Conservation (phyloP, 257 asterid species). For the Scutellaria galericulata region DNA sequence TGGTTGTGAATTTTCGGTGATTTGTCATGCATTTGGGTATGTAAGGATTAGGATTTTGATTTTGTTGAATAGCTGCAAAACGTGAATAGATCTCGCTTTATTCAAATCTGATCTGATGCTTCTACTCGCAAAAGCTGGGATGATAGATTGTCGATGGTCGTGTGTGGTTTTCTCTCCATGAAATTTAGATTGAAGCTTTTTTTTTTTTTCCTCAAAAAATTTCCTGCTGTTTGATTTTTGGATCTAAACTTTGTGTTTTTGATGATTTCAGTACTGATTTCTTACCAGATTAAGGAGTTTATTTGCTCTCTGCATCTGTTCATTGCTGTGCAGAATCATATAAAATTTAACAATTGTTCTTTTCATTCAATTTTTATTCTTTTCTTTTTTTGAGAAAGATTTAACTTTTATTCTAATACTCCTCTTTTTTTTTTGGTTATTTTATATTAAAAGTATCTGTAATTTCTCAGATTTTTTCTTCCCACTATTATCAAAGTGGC, state of each 20-base stretch:
- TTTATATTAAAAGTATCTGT: background rate
- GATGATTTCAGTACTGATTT: slow-evolving; percentile 8
- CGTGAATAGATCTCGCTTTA: slow-evolving; percentile 1
- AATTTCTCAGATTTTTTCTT: slow-evolving; percentile 29
- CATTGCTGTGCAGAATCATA: background rate
- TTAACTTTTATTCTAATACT: too few relatives aligned
- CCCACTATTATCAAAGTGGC: background rate
- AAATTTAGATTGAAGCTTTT: slow-evolving; percentile 4
- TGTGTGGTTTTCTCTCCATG: slow-evolving; percentile 7
- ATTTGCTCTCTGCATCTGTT: background rate
- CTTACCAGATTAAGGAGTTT: background rate
- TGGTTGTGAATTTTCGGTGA: background rate
- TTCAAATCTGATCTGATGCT: slow-evolving; percentile 13
- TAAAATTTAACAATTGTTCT: background rate
- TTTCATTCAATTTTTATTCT: background rate
- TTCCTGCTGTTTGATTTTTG: slow-evolving; percentile 14
- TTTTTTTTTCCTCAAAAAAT: too few relatives aligned
- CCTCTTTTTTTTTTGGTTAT: too few relatives aligned
- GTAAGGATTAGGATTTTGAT: background rate
- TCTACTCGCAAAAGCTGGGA: slow-evolving; percentile 15
- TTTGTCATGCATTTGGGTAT: slow-evolving; percentile 26
- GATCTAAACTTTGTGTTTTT: slow-evolving; percentile 24
- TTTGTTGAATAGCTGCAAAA: background rate
- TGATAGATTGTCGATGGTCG: background rate
- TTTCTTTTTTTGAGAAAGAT: background rate